These are phyloP conservation scores for Ammopiptanthus mongolicus DNA, from an alignment of 306 rosid genomes.

Conservation along the genomic window DNA sequence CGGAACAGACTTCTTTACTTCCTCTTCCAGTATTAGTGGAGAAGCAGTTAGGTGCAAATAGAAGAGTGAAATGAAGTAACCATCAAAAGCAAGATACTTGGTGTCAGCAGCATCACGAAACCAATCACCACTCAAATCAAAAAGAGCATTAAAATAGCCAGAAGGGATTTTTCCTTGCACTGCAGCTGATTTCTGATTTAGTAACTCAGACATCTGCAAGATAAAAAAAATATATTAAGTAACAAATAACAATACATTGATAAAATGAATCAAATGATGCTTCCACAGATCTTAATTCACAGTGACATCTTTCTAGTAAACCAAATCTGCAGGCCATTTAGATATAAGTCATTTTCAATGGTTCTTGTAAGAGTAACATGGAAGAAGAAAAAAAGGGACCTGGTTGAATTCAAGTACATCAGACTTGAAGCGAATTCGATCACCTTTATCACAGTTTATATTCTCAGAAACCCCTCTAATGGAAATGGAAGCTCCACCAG, in stretches of 20 bases:
- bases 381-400: conserved; percentile 25
- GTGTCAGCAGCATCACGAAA: conserved; percentile 74
- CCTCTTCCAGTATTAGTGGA: conserved; percentile 57
- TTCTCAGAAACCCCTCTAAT: conserved; percentile 72
- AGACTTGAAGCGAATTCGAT: conserved; percentile 83
- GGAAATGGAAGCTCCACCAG: conserved; percentile 40
- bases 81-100: conserved; percentile 82
- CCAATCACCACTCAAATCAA: conserved; percentile 85
- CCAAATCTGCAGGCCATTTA: background rate
- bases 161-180: conserved; percentile 93
- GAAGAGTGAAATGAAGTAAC: conserved; percentile 76
- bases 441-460: conserved; percentile 89
- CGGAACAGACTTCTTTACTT: conserved; percentile 83
- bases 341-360: no score
- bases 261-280: background rate
- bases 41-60: conserved; percentile 75
- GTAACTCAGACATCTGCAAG: conserved; percentile 91
- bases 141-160: conserved; percentile 81
- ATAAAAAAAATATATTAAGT: conserved; percentile 12
- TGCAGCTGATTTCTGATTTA: conserved; percentile 68
- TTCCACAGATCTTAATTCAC: conserved; percentile 6
- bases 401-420: conserved; percentile 90
- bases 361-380: background rate
- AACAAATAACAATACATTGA: background rate
- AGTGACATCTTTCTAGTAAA: background rate